Conservation (phyloP, 495 filamentous ascomycete genomes). For the Lentithecium fluviatile region DNA sequence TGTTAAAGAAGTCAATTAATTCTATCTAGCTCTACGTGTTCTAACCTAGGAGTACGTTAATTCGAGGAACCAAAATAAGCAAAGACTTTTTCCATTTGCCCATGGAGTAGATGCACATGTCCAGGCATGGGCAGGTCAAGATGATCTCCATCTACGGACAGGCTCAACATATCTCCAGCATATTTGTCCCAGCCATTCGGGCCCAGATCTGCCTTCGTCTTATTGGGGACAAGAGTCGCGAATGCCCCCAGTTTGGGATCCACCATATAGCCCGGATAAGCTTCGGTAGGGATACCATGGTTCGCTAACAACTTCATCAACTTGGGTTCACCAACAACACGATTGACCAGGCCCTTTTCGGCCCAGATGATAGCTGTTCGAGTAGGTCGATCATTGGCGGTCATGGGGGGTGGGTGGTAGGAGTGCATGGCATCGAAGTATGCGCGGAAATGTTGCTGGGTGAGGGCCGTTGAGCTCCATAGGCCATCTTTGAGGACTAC, state of each 20-base stretch:
- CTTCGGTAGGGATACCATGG: constrained; percentile 1
- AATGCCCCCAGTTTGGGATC: constrained; percentile 27
- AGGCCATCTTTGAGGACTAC: not conserved
- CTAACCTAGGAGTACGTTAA: too few species aligned
- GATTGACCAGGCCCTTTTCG: constrained; percentile 23
- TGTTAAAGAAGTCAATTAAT: too few species aligned
- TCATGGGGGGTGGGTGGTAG: constrained; percentile 26
- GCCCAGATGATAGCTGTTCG: constrained; percentile 27
- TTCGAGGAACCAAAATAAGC: not conserved
- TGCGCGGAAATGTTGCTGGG: constrained; percentile 11
- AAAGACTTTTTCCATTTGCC: constrained; percentile 20
- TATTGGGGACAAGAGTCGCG: constrained; percentile 21
- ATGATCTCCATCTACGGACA: constrained; percentile 21
- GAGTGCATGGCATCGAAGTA: constrained; percentile 14
- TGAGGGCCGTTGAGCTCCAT: not conserved
- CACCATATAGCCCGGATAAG: constrained; percentile 24
- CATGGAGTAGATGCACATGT: constrained; percentile 23
- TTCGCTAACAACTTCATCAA: constrained; percentile 5
- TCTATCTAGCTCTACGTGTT: too few species aligned
- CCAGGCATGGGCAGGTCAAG: constrained; percentile 24
- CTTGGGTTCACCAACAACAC: constrained; percentile 5
- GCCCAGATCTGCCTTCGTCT: constrained; percentile 21
- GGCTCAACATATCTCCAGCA: constrained; percentile 14
- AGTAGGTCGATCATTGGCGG: constrained; percentile 17
- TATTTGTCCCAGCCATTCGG: constrained; percentile 32